Conservation (phyloP, 345 rosid species). For the Acer campestre region DNA sequence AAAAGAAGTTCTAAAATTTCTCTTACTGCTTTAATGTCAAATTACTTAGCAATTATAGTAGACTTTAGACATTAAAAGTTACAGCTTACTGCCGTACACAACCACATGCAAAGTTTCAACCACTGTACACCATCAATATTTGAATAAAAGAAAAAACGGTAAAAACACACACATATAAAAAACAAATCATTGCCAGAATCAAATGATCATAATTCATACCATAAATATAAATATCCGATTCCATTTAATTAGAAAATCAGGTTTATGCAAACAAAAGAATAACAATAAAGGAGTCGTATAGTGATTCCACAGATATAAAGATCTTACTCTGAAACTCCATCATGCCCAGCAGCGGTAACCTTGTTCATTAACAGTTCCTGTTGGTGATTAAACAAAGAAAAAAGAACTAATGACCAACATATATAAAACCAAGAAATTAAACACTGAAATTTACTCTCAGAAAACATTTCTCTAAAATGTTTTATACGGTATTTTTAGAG, state of each 20-base stretch:
- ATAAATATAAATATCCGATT: slow-evolving; percentile 35
- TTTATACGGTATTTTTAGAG: background rate
- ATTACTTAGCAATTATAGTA: background rate
- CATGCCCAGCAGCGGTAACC: slow-evolving; percentile 43
- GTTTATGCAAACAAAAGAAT: background rate
- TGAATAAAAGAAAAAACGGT: background rate
- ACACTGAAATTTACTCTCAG: background rate
- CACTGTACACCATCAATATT: background rate
- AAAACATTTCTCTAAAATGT: background rate
- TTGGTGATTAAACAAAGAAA: slow-evolving; percentile 24
- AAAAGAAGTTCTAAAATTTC: background rate
- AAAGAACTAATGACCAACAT: slow-evolving; percentile 15
- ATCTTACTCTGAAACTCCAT: slow-evolving; percentile 58
- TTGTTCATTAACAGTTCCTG: slow-evolving; percentile 79
- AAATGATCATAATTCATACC: background rate
- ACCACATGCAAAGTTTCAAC: background rate
- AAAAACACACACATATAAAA: background rate
- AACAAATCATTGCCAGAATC: background rate
- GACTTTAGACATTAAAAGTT: background rate
- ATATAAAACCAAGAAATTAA: background rate
- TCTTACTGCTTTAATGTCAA: background rate
- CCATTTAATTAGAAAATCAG: slow-evolving; percentile 11
- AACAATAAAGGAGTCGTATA: background rate
- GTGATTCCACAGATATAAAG: slow-evolving; percentile 6
- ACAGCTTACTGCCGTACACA: background rate